These are phyloP conservation scores for Starmerella sp. DNA, from an alignment of 805 yeast species.

Conservation along the genomic window DNA sequence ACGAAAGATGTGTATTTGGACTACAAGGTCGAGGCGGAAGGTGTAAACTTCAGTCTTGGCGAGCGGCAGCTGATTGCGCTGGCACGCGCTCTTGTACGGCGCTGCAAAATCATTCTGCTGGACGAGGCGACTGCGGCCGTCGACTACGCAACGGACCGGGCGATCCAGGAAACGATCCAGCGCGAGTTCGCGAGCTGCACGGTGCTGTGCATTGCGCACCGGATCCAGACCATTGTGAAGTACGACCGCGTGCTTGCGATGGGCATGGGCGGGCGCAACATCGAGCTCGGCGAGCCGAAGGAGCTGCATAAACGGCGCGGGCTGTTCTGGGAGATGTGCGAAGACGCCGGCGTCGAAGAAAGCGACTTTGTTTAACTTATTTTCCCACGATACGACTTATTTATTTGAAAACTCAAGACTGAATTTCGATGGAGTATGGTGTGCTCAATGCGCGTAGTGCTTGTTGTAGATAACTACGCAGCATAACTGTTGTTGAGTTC, in stretches of 20 bases:
- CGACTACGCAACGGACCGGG: conserved; percentile 59
- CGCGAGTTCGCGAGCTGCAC: conserved; percentile 52
- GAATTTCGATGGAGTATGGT: too few relatives aligned
- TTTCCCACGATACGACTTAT: not conserved
- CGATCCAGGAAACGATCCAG: conserved; percentile 50
- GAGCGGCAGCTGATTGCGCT: conserved; percentile 60
- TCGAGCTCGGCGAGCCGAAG: conserved; percentile 44
- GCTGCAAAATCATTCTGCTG: conserved; percentile 47
- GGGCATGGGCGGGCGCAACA: conserved; percentile 41
- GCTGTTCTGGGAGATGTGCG: conserved; percentile 11
- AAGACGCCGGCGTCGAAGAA: conserved; percentile 5
- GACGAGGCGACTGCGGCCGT: conserved; percentile 75
- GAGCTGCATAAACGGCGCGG: conserved; percentile 29
- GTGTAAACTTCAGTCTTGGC: conserved; percentile 58
- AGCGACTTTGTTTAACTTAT: not conserved
- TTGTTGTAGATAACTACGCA: too few relatives aligned
- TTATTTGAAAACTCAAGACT: not conserved
- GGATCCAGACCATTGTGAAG: conserved; percentile 48
- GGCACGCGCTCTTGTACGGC: conserved; percentile 59
- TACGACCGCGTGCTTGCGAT: conserved; percentile 51
- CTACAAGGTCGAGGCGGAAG: conserved; percentile 51
- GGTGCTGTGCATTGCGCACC: conserved; percentile 61
- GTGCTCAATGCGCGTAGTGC: too few relatives aligned
- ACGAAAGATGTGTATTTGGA: conserved; percentile 45
- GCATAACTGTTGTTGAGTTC: too few relatives aligned